These are phyloP conservation scores for Toxoplasma gondii DNA, from an alignment of 169 alveolate genomes.

Conservation along the genomic window DNA sequence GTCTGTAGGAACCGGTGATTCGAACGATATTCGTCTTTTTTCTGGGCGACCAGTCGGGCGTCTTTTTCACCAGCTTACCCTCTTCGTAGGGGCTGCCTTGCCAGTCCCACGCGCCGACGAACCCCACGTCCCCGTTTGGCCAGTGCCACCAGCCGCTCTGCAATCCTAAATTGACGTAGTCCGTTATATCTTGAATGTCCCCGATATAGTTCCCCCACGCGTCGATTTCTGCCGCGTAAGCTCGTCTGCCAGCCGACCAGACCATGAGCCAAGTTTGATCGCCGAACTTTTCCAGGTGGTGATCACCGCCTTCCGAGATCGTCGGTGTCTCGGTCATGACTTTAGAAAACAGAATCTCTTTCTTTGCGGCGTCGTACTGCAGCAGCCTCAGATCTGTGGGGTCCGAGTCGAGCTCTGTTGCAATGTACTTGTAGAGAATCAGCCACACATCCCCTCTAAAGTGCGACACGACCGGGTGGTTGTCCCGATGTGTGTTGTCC, in stretches of 20 bases:
- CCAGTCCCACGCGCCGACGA: slow-evolving; percentile 1
- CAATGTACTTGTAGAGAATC: slow-evolving; percentile 6
- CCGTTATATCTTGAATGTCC: background rate
- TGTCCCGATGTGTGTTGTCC: slow-evolving; percentile 26
- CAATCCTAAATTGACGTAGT: background rate
- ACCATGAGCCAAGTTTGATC: slow-evolving; percentile 18
- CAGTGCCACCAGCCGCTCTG: slow-evolving; percentile 20
- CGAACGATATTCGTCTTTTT: background rate
- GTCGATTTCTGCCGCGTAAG: background rate
- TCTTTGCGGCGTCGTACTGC: background rate
- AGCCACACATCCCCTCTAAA: slow-evolving; percentile 21
- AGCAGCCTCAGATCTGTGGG: background rate
- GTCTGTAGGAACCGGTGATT: background rate
- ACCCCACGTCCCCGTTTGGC: background rate
- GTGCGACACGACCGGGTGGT: background rate
- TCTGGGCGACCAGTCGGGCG: background rate
- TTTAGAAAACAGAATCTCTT: background rate
- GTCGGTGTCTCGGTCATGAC: slow-evolving; percentile 25
- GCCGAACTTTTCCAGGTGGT: background rate
- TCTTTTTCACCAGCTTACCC: background rate
- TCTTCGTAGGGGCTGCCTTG: background rate
- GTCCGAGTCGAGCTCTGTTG: background rate
- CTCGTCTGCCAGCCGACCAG: background rate
- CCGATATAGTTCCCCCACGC: slow-evolving; percentile 26
- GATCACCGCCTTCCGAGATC: background rate